Evolutionary conservation across 2,329 filamentous ascomycete species (phyloP).

Genomic region (Fusarium sp.): DNA sequence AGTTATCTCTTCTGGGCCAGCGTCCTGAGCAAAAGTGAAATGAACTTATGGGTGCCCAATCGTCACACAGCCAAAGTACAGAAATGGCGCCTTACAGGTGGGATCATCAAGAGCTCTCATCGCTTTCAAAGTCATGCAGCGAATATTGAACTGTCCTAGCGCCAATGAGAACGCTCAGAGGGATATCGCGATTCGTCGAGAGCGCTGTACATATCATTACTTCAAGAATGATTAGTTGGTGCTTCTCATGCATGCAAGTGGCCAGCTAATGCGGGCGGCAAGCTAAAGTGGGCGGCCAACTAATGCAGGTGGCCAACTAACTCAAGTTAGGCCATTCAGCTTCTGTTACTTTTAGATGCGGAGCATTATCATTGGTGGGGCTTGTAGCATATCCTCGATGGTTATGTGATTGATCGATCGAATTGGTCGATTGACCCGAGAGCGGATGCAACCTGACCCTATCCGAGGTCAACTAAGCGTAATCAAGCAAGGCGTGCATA

Average conservation of each 20-base stretch:
- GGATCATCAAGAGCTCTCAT: not conserved
- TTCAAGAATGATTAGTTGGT: not conserved
- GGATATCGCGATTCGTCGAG: not conserved
- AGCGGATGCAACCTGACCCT: too few species aligned
- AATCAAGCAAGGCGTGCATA: not conserved
- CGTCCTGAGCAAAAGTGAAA: too few species aligned
- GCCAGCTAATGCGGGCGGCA: not conserved
- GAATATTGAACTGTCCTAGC: not conserved
- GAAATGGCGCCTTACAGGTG: not conserved
- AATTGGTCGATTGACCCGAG: too few species aligned
- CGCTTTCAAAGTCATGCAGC: not conserved
- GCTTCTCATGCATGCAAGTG: not conserved
- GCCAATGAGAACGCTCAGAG: not conserved
- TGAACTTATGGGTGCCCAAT: not conserved
- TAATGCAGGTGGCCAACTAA: not conserved
- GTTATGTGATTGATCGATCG: not conserved
- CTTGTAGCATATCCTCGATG: not conserved
- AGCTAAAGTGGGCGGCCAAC: not conserved
- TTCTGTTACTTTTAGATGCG: not conserved
- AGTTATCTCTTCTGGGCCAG: not conserved
- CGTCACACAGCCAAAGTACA: not conserved
- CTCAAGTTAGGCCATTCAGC: not conserved
- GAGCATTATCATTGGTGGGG: not conserved
- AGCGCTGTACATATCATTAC: not conserved
- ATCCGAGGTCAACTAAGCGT: not conserved